Evolutionary conservation across 306 rosid genomes (phyloP), one percentile per base, ranked within the genome.

Genomic region (Lagenaria siceraria): DNA sequence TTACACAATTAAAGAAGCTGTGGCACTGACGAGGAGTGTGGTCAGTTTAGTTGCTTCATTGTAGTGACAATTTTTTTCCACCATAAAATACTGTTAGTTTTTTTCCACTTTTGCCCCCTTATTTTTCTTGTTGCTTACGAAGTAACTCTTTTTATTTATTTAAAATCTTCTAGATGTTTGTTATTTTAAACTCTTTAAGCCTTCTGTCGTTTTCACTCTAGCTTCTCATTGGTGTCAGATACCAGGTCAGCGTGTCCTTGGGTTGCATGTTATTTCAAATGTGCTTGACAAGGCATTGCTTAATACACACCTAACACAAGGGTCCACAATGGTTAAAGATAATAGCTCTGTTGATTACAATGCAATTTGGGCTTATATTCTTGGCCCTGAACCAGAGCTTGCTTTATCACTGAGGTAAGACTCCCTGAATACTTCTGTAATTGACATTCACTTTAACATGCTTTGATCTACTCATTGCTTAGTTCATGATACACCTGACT

Each of bases 381-480:
- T 95, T 63, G 99, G 99, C 76, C 97, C 99, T 61, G 96, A 95
- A 86, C 97, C 99, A 76, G 97, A 95, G 85, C 99, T 95, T 6
- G 85, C 85, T 70, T 88, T 92, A 79, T 83, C 99, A 42, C 89
- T 95, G 8, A 92, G 99, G 99, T 95, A 61, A 82, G 42, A 79
- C 58, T 69, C 75, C 53, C 38, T 73, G 75, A 76, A 83, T 35
- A 64, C 73, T 42, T 63, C 11, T 68, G 52, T 54, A 84, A 59
- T 64, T 85, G 66, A 80, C 43, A 71, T 71, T 25, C 38, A 36
- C 29, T 43, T 19, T 56, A 43, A 40, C 46, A 12, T 3, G 35
- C n/a, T 21, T 42, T 43, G 7, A 43, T 24, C n/a, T 68, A 68
- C 31, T 76, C 69, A 11, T 56, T 58, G 35, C 8, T 76, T 40